Conservation (phyloP, 2,329 filamentous ascomycete species). For the Venturiaceae sp. region DNA sequence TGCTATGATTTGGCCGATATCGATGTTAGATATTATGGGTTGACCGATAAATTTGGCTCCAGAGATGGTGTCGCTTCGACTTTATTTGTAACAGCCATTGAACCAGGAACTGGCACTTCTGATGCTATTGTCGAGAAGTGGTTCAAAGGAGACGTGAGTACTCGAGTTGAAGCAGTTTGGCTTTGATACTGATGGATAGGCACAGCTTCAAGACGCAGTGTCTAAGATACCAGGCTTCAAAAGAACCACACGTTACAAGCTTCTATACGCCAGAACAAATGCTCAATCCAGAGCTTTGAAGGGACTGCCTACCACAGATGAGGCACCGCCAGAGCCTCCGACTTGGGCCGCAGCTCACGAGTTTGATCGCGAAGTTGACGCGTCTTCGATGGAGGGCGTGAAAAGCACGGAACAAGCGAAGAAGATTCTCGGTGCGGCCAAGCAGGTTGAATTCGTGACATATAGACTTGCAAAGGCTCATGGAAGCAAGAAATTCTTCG, state of each 20-base stretch:
- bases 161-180: too few species aligned
- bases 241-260: conserved; percentile 15
- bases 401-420: background rate
- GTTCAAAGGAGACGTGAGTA: background rate
- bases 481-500: conserved; percentile 7
- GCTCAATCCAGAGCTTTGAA: conserved; percentile 20
- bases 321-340: conserved; percentile 16
- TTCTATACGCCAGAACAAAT: conserved; percentile 20
- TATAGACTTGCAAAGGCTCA: conserved; percentile 1
- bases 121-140: background rate
- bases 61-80: conserved; percentile 11
- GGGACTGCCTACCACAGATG: conserved; percentile 17
- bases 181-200: background rate
- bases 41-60: conserved; percentile 12
- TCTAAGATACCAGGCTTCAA: conserved; percentile 13
- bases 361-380: conserved; percentile 11
- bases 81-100: background rate
- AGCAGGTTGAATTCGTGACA: background rate
- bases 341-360: conserved; percentile 20
- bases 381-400: background rate
- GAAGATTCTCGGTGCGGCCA: background rate
- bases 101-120: background rate
- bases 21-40: conserved; percentile 17
- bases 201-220: background rate
- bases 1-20: conserved; percentile 21